These are phyloP conservation scores for Pelargonium cotyledonis DNA, from an alignment of 441 rosid species.

Conservation along the genomic window DNA sequence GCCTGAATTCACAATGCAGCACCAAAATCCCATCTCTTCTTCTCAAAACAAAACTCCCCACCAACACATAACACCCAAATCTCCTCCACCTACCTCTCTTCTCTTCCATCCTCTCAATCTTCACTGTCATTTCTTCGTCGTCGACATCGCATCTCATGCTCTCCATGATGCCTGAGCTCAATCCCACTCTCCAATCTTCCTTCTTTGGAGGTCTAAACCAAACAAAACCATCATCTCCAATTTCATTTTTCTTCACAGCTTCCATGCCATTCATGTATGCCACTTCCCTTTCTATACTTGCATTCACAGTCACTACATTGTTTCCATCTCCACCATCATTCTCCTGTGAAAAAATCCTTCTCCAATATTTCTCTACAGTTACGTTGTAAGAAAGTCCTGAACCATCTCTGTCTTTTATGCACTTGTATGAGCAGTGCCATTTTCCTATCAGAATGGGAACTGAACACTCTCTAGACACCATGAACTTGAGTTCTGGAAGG, in stretches of 20 bases:
- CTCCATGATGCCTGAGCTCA: constrained; percentile 6
- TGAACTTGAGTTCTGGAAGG: no score
- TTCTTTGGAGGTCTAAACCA: constrained; percentile 1
- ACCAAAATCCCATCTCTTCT: constrained; percentile 22
- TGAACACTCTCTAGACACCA: no score
- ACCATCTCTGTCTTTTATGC: no score
- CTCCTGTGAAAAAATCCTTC: constrained; percentile 2
- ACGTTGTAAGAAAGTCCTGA: background rate
- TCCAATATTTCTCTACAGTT: constrained; percentile 9
- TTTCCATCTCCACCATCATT: constrained; percentile 8
- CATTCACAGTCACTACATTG: constrained; percentile 2
- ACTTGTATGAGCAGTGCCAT: no score
- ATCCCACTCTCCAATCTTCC: background rate
- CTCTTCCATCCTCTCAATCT: constrained; percentile 11
- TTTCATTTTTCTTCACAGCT: constrained; percentile 2
- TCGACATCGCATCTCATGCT: constrained; percentile 13
- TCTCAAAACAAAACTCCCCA: constrained; percentile 14
- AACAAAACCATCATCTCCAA: background rate
- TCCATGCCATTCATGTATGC: constrained; percentile 12
- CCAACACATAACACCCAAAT: constrained; percentile 14
- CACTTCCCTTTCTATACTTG: constrained; percentile 8
- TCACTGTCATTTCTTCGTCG: constrained; percentile 9
- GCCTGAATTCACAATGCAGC: constrained; percentile 15
- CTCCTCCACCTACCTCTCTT: background rate
- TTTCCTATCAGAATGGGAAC: no score